These are phyloP conservation scores for Paramecium sexaurelia DNA, from an alignment of 73 alveolate genomes.

Conservation along the genomic window DNA sequence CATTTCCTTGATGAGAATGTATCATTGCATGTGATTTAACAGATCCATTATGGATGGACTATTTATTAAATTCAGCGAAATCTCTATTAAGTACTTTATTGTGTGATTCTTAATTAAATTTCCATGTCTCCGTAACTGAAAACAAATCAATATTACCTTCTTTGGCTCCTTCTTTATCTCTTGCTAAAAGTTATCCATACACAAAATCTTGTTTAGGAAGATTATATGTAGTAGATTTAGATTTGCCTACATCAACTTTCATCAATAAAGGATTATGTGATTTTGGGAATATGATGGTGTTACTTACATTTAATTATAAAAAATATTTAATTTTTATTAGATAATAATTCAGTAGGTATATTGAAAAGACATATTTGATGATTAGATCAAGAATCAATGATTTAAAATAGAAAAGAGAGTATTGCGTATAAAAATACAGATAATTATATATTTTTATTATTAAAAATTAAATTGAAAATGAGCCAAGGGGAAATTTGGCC, in stretches of 20 bases:
- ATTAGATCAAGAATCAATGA: background rate
- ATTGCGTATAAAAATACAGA: too few species aligned
- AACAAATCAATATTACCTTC: conserved; percentile 49
- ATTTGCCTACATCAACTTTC: conserved; percentile 88
- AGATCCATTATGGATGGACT: conserved; percentile 72
- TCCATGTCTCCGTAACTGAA: conserved; percentile 78
- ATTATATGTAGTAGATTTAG: conserved; percentile 79
- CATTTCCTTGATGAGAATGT: background rate
- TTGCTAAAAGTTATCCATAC: conserved; percentile 80
- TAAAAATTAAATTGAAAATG: background rate
- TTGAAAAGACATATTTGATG: background rate
- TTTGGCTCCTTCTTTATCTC: conserved; percentile 87
- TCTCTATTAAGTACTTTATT: conserved; percentile 75
- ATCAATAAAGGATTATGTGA: conserved; percentile 72
- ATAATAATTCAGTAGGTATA: background rate
- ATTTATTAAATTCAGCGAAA: conserved; percentile 76
- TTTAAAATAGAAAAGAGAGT: too few species aligned
- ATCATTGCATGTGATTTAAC: conserved; percentile 62
- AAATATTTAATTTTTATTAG: background rate
- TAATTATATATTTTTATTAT: background rate
- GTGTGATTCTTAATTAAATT: conserved; percentile 74
- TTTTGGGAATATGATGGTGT: conserved; percentile 12
- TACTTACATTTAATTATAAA: background rate
- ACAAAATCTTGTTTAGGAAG: conserved; percentile 83
- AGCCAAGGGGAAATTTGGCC: conserved; percentile 25